Percentiles rank a stretch among this genome's conserved stretches.
phyloP scores from a whole-genome alignment of 345 rosid species.

The Durio zibethinus region DNA sequence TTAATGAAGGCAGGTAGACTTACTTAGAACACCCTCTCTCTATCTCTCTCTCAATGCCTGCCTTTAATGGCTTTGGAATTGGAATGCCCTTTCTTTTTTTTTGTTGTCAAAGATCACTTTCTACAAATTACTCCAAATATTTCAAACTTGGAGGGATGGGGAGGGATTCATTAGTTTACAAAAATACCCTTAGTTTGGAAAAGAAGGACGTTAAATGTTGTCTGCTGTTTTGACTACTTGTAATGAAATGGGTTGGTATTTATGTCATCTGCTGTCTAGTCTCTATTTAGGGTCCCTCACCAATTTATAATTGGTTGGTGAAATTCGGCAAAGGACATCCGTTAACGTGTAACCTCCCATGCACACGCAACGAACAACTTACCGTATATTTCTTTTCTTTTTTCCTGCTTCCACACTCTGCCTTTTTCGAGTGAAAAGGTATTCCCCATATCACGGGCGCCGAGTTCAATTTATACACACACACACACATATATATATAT shows the following conservation, averaged over 20 bases:
- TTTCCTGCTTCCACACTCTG: neutral
- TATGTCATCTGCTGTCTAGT: constrained; percentile 31
- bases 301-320: constrained; percentile 42
- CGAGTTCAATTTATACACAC: neutral
- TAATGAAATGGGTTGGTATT: constrained; percentile 26
- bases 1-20: constrained; percentile 54
- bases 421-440: neutral
- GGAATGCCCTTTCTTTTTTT: neutral
- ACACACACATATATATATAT: neutral
- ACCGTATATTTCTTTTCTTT: neutral
- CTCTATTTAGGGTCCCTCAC: constrained; percentile 39
- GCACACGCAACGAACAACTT: neutral
- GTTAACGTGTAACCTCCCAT: neutral
- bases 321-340: constrained; percentile 25
- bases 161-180: neutral
- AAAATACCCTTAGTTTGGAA: constrained; percentile 8
- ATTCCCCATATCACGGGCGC: neutral
- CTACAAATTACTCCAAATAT: neutral
- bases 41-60: constrained; percentile 24
- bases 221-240: constrained; percentile 19
- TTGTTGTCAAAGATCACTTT: neutral
- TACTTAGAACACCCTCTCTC: constrained; percentile 10
- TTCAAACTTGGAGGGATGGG: neutral
- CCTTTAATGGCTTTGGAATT: constrained; percentile 26
- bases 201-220: constrained; percentile 1